Base-by-base conservation (phyloP, 805 yeast genomes). In the Dipodascus geniculatus region DNA sequence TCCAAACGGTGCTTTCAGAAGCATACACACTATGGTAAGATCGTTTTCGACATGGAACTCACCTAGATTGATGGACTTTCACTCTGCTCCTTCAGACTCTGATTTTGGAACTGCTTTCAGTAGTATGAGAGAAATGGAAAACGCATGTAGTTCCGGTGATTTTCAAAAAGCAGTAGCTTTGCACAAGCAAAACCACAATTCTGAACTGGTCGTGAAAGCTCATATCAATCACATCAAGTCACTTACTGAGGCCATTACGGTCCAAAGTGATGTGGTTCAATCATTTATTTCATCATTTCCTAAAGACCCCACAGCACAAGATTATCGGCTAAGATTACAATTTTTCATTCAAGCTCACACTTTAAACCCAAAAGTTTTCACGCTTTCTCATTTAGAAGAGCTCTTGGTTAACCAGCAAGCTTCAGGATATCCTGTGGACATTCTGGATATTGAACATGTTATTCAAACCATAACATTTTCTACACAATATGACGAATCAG, bases 381-480 rank as follows among this genome's bases (percentile, higher is more conserved):
- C 70, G 0, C 55, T 60, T 11, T 48, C 55, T 11, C 23, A 50
- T 17, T 48, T 70, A 2, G 55, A 65, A 9, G 58, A 60, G 24
- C 65, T 57, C 28, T 56, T 67, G 4, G 54, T 58, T 16, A 35
- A 51, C 8, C 71, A 68, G 53, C 69, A 61, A 42, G 64, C 64
- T 0, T 52, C 63, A 6, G 74, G 74, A 1, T 48, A 53, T 3
- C 56, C 60, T 0, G 57, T 67, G 3, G 61, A 58, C 22, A 42
- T 50, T 14, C 57, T 58, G 42, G 73, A 70, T 33, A 50, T 70
- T 8, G 61, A 58, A 35, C 51, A 52, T 8, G 60, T 63, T 1
- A 50, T 69, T 3, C 54, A 59, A 3, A 60, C 67, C 2, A 56
- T 68, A 16, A 66, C 67, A 28, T 64, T 64, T 44, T 57, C 65